phyloP scores from a whole-genome alignment of 768 basidiomycete species.

The Lentinula sp. region DNA sequence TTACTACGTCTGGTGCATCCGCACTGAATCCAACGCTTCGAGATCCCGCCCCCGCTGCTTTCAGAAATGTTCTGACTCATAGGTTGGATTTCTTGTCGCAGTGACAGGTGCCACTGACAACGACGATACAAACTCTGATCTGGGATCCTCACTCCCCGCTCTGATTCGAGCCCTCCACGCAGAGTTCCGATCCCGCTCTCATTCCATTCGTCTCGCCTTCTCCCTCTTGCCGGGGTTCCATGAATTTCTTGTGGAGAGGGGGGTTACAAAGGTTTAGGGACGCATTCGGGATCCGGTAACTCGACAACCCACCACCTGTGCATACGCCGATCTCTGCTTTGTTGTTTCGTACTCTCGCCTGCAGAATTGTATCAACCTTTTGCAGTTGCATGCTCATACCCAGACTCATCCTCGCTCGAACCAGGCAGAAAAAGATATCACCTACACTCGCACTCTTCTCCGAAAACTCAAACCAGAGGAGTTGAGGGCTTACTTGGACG shows the following conservation, averaged over 20 bases:
- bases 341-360: neutral
- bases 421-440: neutral
- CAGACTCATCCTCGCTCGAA: neutral
- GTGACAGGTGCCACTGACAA: neutral
- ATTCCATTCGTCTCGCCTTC: slow-evolving; percentile 40
- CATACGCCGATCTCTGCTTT: neutral
- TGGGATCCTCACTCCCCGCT: slow-evolving; percentile 14
- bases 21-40: slow-evolving; percentile 11
- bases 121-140: neutral
- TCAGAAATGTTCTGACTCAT: slow-evolving; percentile 30
- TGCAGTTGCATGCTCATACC: neutral
- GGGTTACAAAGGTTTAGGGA: slow-evolving; percentile 30
- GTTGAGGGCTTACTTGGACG: neutral
- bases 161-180: slow-evolving; percentile 28
- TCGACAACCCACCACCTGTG: neutral
- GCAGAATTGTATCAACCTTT: slow-evolving; percentile 2
- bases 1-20: neutral
- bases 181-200: slow-evolving; percentile 26
- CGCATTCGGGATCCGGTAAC: slow-evolving; percentile 14
- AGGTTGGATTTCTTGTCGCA: slow-evolving; percentile 18
- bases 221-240: slow-evolving; percentile 37
- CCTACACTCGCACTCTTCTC: neutral
- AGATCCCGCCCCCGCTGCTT: slow-evolving; percentile 14
- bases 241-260: slow-evolving; percentile 33
- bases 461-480: neutral